phyloP scores from a whole-genome alignment of 768 basidiomycete species.

The Boletellus ananas region DNA sequence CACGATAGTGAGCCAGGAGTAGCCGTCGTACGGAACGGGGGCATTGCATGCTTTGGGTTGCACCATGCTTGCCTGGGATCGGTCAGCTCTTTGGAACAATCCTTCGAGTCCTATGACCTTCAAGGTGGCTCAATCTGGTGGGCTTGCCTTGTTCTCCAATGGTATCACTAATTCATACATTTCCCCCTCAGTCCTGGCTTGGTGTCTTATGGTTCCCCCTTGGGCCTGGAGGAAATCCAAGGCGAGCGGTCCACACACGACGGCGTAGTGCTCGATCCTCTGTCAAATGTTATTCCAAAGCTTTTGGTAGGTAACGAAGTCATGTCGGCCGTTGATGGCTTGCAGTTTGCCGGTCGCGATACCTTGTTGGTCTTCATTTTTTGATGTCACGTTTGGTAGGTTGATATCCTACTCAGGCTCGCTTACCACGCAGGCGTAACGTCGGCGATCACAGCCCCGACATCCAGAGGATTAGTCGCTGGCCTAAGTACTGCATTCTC shows the following conservation, averaged over 20 bases:
- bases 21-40: slow-evolving; percentile 52
- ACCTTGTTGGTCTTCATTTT: slow-evolving; percentile 41
- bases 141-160: slow-evolving; percentile 18
- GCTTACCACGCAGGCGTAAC: slow-evolving; percentile 67
- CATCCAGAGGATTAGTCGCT: slow-evolving; percentile 44
- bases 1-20: slow-evolving; percentile 27
- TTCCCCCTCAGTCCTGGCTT: slow-evolving; percentile 41
- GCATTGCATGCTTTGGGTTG: slow-evolving; percentile 50
- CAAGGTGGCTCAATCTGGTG: slow-evolving; percentile 60
- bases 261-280: slow-evolving; percentile 48
- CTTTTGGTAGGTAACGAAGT: slow-evolving; percentile 36
- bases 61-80: slow-evolving; percentile 23
- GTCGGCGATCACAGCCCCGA: slow-evolving; percentile 55
- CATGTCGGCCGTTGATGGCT: slow-evolving; percentile 68
- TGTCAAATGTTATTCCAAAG: slow-evolving; percentile 31
- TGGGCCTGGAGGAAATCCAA: slow-evolving; percentile 57
- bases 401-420: slow-evolving; percentile 42
- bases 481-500: slow-evolving; percentile 61
- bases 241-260: slow-evolving; percentile 54
- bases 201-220: slow-evolving; percentile 38
- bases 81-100: slow-evolving; percentile 10
- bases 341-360: slow-evolving; percentile 61
- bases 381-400: background rate
- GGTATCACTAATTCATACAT: background rate
- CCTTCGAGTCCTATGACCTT: slow-evolving; percentile 49